phyloP scores from a whole-genome alignment of 108 stramenopile species.

The Skeletonema potamos region DNA sequence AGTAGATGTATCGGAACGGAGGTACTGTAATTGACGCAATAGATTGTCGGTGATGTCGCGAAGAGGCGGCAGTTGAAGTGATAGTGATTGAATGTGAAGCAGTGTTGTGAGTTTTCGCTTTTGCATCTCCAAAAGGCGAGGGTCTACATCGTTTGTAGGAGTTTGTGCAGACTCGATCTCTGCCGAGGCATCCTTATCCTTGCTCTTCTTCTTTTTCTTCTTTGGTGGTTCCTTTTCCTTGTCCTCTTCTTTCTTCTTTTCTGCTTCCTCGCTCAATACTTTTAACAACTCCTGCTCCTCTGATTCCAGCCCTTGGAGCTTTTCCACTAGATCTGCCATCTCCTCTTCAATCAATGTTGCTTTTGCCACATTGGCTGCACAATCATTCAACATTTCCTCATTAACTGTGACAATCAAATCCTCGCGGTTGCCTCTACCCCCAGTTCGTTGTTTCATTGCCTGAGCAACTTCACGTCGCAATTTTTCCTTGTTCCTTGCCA shows the following conservation, averaged over 20 bases:
- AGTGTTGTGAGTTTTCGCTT: constrained; percentile 48
- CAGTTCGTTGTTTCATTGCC: constrained; percentile 55
- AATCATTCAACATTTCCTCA: constrained; percentile 47
- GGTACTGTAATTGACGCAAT: constrained; percentile 66
- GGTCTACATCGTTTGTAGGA: constrained; percentile 18
- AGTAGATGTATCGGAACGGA: constrained; percentile 74
- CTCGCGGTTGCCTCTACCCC: constrained; percentile 49
- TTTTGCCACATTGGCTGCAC: constrained; percentile 62
- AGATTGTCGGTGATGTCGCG: constrained; percentile 68
- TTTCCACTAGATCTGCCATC: constrained; percentile 38
- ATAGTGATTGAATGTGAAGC: constrained; percentile 36
- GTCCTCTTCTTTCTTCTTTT: constrained; percentile 2
- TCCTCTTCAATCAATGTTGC: constrained; percentile 59
- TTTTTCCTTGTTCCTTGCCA: constrained; percentile 82
- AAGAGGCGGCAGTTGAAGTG: constrained; percentile 55
- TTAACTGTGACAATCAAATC: constrained; percentile 50
- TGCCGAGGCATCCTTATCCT: constrained; percentile 13
- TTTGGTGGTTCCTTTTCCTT: constrained; percentile 16
- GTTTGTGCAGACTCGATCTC: constrained; percentile 16
- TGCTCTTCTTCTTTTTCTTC: constrained; percentile 41
- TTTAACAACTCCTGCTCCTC: constrained; percentile 43
- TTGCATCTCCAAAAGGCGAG: constrained; percentile 44
- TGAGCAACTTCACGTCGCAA: constrained; percentile 63
- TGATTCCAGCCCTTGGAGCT: constrained; percentile 35
- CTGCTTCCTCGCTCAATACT: constrained; percentile 27